Conservation (phyloP, 257 asterid species). For the Solanum megistacrolobum region DNA sequence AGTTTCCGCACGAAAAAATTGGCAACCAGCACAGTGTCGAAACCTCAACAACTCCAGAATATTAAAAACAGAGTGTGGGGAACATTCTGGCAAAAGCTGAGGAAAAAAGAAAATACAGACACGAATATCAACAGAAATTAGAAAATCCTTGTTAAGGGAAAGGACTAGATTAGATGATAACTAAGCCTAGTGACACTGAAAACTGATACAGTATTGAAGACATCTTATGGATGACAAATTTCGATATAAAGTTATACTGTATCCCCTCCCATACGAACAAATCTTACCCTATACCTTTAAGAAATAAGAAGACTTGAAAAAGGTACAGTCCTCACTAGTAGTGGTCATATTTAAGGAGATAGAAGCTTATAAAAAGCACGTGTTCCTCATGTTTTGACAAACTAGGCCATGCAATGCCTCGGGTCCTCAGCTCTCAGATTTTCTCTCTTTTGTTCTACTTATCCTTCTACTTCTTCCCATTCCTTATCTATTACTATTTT, state of each 20-base stretch:
- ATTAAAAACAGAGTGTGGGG: conserved; percentile 66
- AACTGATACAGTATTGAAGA: background rate
- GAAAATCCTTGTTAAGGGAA: background rate
- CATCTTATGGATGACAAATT: background rate
- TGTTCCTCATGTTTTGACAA: background rate
- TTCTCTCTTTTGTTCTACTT: background rate
- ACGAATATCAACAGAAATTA: background rate
- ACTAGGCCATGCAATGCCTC: background rate
- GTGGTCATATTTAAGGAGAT: background rate
- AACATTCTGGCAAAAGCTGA: conserved; percentile 93
- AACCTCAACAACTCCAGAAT: conserved; percentile 56
- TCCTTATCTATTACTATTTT: background rate
- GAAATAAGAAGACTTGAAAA: background rate
- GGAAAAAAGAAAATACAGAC: background rate
- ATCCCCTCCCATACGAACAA: background rate
- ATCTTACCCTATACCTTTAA: background rate
- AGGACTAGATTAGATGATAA: background rate
- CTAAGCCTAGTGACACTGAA: background rate
- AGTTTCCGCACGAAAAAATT: conserved; percentile 74
- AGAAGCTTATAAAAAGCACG: background rate
- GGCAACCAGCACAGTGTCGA: conserved; percentile 85
- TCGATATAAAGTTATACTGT: background rate
- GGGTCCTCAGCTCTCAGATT: background rate
- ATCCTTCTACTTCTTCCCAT: background rate
- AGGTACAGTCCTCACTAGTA: background rate